A percentile compares a stretch with the other conserved stretches of the same genome.
Evolutionary conservation across 768 basidiomycete genomes (phyloP).

Genomic region (Amanita brunnescens): DNA sequence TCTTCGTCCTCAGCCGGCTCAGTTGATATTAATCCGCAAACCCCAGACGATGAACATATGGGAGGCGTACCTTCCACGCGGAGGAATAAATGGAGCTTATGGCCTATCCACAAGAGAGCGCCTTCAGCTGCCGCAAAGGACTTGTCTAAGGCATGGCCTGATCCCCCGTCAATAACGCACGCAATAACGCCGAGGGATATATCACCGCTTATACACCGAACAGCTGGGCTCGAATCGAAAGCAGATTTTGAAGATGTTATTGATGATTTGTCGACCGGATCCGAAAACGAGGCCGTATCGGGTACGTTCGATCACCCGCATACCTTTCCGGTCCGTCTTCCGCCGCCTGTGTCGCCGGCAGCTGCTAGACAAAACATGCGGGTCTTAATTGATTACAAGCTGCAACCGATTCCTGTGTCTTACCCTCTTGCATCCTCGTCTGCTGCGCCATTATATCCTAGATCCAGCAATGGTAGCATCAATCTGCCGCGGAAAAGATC

Average conservation of each 20-base stretch:
- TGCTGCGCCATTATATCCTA: conserved; percentile 37
- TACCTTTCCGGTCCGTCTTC: neutral
- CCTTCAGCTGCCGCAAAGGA: neutral
- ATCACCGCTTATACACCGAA: neutral
- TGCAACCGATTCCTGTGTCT: conserved; percentile 29
- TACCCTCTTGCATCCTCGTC: conserved; percentile 41
- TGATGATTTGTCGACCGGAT: conserved; percentile 29
- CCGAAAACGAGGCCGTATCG: conserved; percentile 24
- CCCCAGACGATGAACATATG: conserved; percentile 49
- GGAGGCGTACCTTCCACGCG: conserved; percentile 22
- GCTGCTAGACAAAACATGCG: conserved; percentile 31
- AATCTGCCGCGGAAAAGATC: conserved; percentile 23
- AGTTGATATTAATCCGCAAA: conserved; percentile 44
- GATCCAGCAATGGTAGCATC: conserved; percentile 39
- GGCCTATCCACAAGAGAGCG: conserved; percentile 27
- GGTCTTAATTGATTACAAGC: conserved; percentile 37
- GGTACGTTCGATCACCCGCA: neutral
- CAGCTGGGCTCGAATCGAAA: neutral
- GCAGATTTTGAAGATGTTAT: conserved; percentile 9
- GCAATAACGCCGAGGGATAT: neutral
- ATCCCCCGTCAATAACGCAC: conserved; percentile 6
- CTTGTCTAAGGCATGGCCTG: conserved; percentile 11
- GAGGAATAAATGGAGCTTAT: conserved; percentile 46
- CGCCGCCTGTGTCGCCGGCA: conserved; percentile 12
- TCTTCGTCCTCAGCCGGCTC: conserved; percentile 50